Evolutionary conservation across 495 filamentous ascomycete species (phyloP), one percentile per base, ranked within the genome.

Genomic region (Sphaerosporella brunnea): DNA sequence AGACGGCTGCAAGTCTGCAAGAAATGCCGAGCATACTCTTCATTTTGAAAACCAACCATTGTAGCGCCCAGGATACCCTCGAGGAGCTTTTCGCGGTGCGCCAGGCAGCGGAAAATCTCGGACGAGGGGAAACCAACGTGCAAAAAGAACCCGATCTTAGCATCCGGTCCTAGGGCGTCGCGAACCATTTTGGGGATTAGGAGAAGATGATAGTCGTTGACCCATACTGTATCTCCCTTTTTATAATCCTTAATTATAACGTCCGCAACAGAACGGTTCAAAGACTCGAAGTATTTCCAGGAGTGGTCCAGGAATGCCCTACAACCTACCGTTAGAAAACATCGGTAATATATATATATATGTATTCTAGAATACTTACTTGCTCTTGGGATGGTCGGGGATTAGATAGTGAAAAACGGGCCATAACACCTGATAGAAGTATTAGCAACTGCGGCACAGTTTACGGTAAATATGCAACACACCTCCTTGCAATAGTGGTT

Each of bases 391-490:
- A 60, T 90, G 86, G 62, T 94, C 87, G 1, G 87, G 87, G 51
- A 93, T 90, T 62, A 92, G 84, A 62, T 95, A 94, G 63, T 95
- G 85, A 63, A 94, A 92, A 28, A 93, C 84, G 4, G 82, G 82
- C 81, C 81, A 86, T 18, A 88, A 71, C 39, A 86, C 82, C 60
- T 83, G n/a, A n/a, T n/a, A n/a, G n/a, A n/a, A n/a, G n/a, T n/a
- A n/a, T n/a, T n/a, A n/a, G n/a, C n/a, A n/a, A n/a, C n/a, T n/a
- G n/a, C n/a, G n/a, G n/a, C n/a, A n/a, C n/a, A n/a, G n/a, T n/a
- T n/a, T n/a, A n/a, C n/a, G n/a, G n/a, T n/a, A n/a, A n/a, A n/a
- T n/a, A n/a, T n/a, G n/a, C n/a, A 50, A 54, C 55, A 41, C 40
- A 59, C 56, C 48, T 61, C 58, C 41, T 94, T 94, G 73, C 84